These are phyloP conservation scores for Striga hermonthica DNA, from an alignment of 305 asterid genomes.

Conservation along the genomic window DNA sequence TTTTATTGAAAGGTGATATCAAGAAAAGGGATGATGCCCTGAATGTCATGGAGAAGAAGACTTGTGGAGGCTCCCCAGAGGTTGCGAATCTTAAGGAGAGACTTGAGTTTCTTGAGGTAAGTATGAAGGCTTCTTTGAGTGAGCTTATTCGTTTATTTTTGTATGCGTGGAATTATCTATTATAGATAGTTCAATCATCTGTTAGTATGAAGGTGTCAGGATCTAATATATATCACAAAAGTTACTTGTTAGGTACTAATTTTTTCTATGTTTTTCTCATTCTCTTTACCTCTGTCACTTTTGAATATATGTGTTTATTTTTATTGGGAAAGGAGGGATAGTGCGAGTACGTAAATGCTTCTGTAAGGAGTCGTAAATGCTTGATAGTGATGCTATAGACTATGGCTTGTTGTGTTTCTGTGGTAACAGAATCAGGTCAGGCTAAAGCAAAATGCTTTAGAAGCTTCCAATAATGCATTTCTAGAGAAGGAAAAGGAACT, in stretches of 20 bases:
- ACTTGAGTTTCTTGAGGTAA: conserved; percentile 81
- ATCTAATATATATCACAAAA: not conserved
- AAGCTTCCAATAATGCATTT: conserved; percentile 55
- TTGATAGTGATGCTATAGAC: too few relatives aligned
- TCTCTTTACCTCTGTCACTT: not conserved
- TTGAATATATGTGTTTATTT: not conserved
- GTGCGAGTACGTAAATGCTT: too few relatives aligned
- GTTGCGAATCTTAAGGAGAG: conserved; percentile 65
- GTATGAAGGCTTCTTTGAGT: conserved; percentile 18
- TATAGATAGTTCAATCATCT: not conserved
- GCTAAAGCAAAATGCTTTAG: conserved; percentile 65
- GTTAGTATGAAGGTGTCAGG: not conserved
- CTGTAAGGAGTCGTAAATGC: too few relatives aligned
- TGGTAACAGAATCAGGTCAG: conserved; percentile 60
- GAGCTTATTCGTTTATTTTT: conserved; percentile 5
- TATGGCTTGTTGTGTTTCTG: too few relatives aligned
- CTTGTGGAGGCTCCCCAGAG: conserved; percentile 47
- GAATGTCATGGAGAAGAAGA: conserved; percentile 56
- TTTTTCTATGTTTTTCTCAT: too few relatives aligned
- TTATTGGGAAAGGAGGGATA: too few relatives aligned
- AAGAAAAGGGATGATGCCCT: conserved; percentile 61
- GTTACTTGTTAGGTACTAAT: too few relatives aligned
- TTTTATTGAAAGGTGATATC: conserved; percentile 48
- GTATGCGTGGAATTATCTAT: conserved; percentile 3
- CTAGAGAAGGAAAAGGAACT: conserved; percentile 75